These are phyloP conservation scores for Entophlyctis luteolus DNA, from an alignment of 192 early-diverging fungal genomes.

Conservation along the genomic window DNA sequence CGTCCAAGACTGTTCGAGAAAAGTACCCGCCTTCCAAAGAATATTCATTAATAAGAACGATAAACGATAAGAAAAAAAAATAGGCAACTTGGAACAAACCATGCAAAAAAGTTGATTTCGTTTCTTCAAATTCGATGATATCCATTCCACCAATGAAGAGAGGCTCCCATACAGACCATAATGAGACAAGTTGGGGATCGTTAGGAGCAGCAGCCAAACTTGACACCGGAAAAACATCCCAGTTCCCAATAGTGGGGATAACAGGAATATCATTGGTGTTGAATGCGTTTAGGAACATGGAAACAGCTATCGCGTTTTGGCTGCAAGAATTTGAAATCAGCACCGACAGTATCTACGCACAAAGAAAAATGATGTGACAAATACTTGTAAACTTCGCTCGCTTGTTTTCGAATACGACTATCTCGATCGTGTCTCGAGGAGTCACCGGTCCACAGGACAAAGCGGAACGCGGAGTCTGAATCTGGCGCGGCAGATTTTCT, in stretches of 20 bases:
- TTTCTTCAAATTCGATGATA: conserved; percentile 11
- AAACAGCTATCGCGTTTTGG: conserved; percentile 31
- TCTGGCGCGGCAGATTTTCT: not conserved
- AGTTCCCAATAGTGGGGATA: conserved; percentile 48
- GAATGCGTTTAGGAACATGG: conserved; percentile 26
- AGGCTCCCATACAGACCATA: conserved; percentile 39
- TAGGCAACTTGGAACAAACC: no score
- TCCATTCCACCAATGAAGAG: conserved; percentile 20
- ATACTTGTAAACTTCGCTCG: conserved; percentile 21
- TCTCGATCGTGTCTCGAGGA: conserved; percentile 48
- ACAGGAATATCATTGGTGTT: conserved; percentile 22
- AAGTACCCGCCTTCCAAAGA: conserved; percentile 35
- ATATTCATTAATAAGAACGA: no score
- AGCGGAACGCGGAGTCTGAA: not conserved
- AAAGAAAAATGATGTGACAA: not conserved
- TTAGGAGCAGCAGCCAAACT: conserved; percentile 8
- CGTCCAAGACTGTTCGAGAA: conserved; percentile 25
- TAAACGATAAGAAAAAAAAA: no score
- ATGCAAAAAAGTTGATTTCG: conserved; percentile 27
- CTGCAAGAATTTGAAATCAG: not conserved
- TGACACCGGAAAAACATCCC: conserved; percentile 43
- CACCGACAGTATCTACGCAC: not conserved
- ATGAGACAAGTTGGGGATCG: conserved; percentile 9
- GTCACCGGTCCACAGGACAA: conserved; percentile 52
- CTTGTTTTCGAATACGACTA: conserved; percentile 11